phyloP scores from a whole-genome alignment of 495 filamentous ascomycete genomes.

The Penicillium malachiteum region DNA sequence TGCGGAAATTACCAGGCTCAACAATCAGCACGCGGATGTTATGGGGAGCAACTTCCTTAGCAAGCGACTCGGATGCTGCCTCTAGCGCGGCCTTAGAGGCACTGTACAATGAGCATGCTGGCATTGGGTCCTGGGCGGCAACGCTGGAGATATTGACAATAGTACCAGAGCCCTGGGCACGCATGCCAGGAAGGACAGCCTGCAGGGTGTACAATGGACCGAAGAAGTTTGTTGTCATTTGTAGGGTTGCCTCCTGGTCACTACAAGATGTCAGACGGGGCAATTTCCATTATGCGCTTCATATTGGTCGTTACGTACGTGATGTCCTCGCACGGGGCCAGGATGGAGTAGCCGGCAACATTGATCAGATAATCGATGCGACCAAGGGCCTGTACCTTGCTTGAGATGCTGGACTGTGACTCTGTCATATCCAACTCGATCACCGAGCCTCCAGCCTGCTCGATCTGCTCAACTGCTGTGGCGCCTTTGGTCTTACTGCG shows the following conservation, averaged over 20 bases:
- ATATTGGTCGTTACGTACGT: too few species aligned
- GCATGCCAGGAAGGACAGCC: conserved; percentile 49
- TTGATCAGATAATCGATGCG: conserved; percentile 30
- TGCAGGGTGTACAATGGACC: conserved; percentile 47
- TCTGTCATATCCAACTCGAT: conserved; percentile 44
- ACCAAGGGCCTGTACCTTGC: conserved; percentile 3
- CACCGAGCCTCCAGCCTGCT: conserved; percentile 24
- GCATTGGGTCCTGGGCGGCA: conserved; percentile 36
- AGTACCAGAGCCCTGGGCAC: conserved; percentile 35
- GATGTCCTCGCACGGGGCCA: conserved; percentile 21
- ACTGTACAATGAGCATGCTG: conserved; percentile 47
- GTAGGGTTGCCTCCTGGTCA: conserved; percentile 19
- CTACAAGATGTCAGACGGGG: background rate
- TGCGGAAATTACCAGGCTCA: too few species aligned
- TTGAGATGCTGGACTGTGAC: too few species aligned
- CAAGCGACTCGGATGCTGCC: conserved; percentile 8
- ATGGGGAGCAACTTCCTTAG: too few species aligned
- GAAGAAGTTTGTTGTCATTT: conserved; percentile 46
- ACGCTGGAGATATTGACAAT: conserved; percentile 52
- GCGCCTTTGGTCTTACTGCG: conserved; percentile 43
- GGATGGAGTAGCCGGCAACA: conserved; percentile 32
- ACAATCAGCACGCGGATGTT: too few species aligned
- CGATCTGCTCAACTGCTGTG: conserved; percentile 20
- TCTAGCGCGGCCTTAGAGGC: conserved; percentile 55
- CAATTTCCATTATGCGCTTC: too few species aligned